Percentiles rank a stretch among this genome's conserved stretches.
These are phyloP conservation scores for Apiospora marii DNA, from an alignment of 2,329 filamentous ascomycete species.

Conservation along the genomic window DNA sequence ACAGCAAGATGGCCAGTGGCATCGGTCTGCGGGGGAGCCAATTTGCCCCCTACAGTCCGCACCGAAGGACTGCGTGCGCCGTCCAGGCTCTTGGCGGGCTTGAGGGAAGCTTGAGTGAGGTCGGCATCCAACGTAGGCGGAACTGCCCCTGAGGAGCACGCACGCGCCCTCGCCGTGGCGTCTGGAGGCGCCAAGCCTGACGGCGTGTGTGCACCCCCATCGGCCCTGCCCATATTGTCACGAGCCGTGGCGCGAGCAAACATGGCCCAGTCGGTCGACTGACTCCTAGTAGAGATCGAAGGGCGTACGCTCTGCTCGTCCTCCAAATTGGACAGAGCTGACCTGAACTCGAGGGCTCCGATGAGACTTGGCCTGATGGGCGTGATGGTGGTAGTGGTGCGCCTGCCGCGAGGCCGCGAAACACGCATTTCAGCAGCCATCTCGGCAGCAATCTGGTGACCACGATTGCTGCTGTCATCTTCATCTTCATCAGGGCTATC, in stretches of 20 bases:
- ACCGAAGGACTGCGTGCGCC: conserved; percentile 32
- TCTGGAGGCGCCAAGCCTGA: conserved; percentile 22
- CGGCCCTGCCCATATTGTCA: background rate
- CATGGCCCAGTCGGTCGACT: conserved; percentile 67
- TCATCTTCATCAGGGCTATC: conserved; percentile 60
- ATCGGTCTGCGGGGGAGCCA: conserved; percentile 41
- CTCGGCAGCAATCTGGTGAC: conserved; percentile 74
- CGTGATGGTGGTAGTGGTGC: conserved; percentile 77
- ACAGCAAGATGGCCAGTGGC: conserved; percentile 31
- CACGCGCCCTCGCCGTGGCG: conserved; percentile 46
- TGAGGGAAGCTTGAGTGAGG: conserved; percentile 51
- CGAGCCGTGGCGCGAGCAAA: conserved; percentile 5
- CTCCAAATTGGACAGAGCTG: conserved; percentile 86
- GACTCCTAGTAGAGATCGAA: conserved; percentile 72
- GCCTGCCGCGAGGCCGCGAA: conserved; percentile 69
- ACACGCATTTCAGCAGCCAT: conserved; percentile 94
- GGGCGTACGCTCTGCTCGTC: conserved; percentile 79
- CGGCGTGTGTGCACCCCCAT: background rate
- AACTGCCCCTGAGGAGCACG: conserved; percentile 56
- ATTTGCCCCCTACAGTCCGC: conserved; percentile 41
- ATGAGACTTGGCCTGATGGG: conserved; percentile 93
- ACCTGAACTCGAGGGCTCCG: conserved; percentile 91
- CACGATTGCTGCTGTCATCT: conserved; percentile 64
- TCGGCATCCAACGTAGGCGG: conserved; percentile 47
- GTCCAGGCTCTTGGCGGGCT: conserved; percentile 43